phyloP scores from a whole-genome alignment of 352 stramenopile species.

The Phytopythium helicoides region DNA sequence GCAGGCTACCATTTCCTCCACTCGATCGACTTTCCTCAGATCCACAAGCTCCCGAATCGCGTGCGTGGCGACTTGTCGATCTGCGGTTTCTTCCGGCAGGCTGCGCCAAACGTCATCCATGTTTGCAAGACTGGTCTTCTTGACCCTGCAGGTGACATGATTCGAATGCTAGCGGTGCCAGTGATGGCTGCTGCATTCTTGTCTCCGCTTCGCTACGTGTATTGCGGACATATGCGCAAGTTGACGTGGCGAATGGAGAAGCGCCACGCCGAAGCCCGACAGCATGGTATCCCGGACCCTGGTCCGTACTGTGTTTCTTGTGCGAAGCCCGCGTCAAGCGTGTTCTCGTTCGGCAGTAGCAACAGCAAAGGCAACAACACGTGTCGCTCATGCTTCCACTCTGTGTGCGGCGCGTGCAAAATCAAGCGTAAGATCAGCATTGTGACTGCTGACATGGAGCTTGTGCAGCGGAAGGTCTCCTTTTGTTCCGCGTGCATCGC shows the following conservation, averaged over 20 bases:
- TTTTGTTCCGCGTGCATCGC: constrained; percentile 30
- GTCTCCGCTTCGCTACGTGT: constrained; percentile 28
- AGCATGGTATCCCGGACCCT: constrained; percentile 22
- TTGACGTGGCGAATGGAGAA: constrained; percentile 58
- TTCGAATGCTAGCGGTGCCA: constrained; percentile 31
- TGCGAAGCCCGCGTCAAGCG: constrained; percentile 10
- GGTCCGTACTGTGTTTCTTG: constrained; percentile 25
- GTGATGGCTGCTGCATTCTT: constrained; percentile 39
- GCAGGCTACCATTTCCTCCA: constrained; percentile 63
- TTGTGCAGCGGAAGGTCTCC: constrained; percentile 31
- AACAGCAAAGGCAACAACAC: constrained; percentile 22
- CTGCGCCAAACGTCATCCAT: constrained; percentile 37
- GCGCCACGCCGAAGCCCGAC: constrained; percentile 18
- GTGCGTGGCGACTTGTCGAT: constrained; percentile 46
- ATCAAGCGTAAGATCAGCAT: constrained; percentile 41
- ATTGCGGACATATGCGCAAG: constrained; percentile 69
- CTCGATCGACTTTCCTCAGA: constrained; percentile 51
- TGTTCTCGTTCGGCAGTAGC: constrained; percentile 21
- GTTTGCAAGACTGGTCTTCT: constrained; percentile 38
- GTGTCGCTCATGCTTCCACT: constrained; percentile 33
- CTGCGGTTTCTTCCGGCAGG: constrained; percentile 52
- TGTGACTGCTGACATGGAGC: constrained; percentile 28
- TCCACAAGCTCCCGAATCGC: constrained; percentile 29
- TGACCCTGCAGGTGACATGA: constrained; percentile 32
- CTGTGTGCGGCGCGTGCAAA: constrained; percentile 28